Base-by-base conservation (phyloP, 2,329 filamentous ascomycete genomes). In the Pseudogymnoascus sp. region DNA sequence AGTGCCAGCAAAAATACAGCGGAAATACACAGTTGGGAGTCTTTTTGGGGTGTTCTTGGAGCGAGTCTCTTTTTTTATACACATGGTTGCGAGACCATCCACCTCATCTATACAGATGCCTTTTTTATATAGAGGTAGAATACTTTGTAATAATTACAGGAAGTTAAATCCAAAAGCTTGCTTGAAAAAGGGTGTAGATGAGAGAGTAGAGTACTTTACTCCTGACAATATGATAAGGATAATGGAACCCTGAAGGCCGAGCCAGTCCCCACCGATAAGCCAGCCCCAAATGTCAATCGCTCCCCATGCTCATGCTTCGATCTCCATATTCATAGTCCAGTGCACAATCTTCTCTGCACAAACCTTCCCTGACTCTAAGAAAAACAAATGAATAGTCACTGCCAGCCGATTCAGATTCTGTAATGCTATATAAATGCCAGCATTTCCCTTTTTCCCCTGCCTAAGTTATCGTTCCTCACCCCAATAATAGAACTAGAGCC, bases 31-130 rank as follows among this genome's bases (percentile, higher is more conserved):
- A 18, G 45, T 55, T 55, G 45, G 45, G 45, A 33, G 11, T 55
- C 25, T 18, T 33, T 33, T 55, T 33, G 25, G 45, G 25, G 45
- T 25, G 45, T 18, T 55, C 16, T 55, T n/a, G 40, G 25, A 55
- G 45, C 45, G 45, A n/a, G 25, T 5, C n/a, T n/a, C n/a, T n/a
- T n/a, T n/a, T 23, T n/a, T 55, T 55, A 55, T 55, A 55, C 45
- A n/a, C 45, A 33, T 55, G 45, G 45, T 55, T 55, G 45, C 45
- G 45, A 55, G 45, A 55, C 45, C 45, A 55, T 55, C 25, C 45
- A 55, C 45, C 43, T 55, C 25, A 55, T 55, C 45, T 55, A 55
- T 55, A 55, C 45, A 55, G 45, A 55, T 55, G 45, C 25, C 45
- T 55, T 55, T 55, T 49, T 55, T 55, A 33, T 55, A 33, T 55